Conservation (phyloP, 352 stramenopile species). For the Saprolegnia diclina region DNA sequence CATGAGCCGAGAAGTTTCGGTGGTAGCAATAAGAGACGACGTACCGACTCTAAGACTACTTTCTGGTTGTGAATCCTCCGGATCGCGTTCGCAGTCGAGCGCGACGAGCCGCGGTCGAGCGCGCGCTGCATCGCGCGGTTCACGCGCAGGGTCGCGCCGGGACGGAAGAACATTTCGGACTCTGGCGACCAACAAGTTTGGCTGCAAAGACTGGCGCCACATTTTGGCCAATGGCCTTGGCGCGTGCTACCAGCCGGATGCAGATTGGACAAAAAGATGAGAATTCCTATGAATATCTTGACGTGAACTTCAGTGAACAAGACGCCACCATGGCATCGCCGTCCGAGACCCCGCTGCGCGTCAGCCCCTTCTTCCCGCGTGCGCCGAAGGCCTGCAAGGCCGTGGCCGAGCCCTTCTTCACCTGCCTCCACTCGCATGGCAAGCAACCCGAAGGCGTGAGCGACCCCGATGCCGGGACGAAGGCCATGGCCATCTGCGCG, state of each 20-base stretch:
- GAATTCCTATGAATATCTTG: neutral
- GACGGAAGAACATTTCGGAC: constrained; percentile 22
- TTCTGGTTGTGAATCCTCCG: constrained; percentile 23
- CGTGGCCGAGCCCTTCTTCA: constrained; percentile 64
- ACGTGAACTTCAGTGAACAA: constrained; percentile 1
- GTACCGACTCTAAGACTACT: constrained; percentile 27
- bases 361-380: constrained; percentile 74
- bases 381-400: constrained; percentile 65
- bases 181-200: constrained; percentile 13
- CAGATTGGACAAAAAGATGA: neutral
- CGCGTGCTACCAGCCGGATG: no score
- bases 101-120: constrained; percentile 12
- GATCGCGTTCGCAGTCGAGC: constrained; percentile 5
- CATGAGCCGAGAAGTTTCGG: neutral
- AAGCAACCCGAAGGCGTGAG: constrained; percentile 53
- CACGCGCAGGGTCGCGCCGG: neutral
- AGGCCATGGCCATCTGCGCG: constrained; percentile 52
- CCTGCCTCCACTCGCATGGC: constrained; percentile 76
- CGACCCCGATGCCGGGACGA: constrained; percentile 61
- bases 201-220: neutral
- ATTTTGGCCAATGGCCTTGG: neutral
- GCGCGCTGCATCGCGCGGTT: constrained; percentile 11
- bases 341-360: constrained; percentile 36
- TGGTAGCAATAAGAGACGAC: neutral
- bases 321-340: constrained; percentile 6